These are phyloP conservation scores for Nothophoma quercina DNA, from an alignment of 2,329 filamentous ascomycete species.

Conservation along the genomic window DNA sequence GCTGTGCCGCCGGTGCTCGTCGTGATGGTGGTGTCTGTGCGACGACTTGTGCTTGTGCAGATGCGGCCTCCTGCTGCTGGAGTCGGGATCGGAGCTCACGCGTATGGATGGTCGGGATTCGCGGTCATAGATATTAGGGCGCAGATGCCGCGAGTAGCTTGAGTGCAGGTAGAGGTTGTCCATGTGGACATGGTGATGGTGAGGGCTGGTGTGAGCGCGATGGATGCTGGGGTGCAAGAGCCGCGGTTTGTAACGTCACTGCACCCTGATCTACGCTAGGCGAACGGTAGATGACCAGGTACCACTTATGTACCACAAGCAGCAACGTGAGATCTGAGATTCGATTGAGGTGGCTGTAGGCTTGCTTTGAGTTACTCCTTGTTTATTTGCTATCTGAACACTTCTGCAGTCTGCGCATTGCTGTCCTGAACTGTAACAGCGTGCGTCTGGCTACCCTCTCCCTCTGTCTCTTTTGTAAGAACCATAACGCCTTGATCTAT, in stretches of 20 bases:
- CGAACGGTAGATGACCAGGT: conserved; percentile 7
- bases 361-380: background rate
- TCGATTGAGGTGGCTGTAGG: too few relatives aligned
- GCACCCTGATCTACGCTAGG: conserved; percentile 11
- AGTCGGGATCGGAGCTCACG: conserved; percentile 35
- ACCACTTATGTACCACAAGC: too few relatives aligned
- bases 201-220: conserved; percentile 8
- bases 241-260: conserved; percentile 21
- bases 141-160: conserved; percentile 27
- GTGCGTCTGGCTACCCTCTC: background rate
- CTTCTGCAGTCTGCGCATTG: too few relatives aligned
- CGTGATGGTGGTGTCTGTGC: conserved; percentile 37
- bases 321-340: too few relatives aligned
- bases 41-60: conserved; percentile 33
- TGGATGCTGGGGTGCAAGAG: conserved; percentile 4
- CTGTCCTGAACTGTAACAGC: background rate
- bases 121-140: conserved; percentile 34
- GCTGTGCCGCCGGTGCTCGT: conserved; percentile 39
- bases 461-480: too few relatives aligned
- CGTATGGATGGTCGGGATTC: conserved; percentile 28
- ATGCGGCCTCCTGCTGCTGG: conserved; percentile 15
- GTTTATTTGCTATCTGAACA: background rate
- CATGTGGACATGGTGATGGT: conserved; percentile 34
- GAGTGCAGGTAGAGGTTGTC: conserved; percentile 31
- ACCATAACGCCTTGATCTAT: conserved; percentile 15